These are phyloP conservation scores for Aristolochia contorta DNA, from an alignment of 164 flowering plant genomes.

Conservation along the genomic window DNA sequence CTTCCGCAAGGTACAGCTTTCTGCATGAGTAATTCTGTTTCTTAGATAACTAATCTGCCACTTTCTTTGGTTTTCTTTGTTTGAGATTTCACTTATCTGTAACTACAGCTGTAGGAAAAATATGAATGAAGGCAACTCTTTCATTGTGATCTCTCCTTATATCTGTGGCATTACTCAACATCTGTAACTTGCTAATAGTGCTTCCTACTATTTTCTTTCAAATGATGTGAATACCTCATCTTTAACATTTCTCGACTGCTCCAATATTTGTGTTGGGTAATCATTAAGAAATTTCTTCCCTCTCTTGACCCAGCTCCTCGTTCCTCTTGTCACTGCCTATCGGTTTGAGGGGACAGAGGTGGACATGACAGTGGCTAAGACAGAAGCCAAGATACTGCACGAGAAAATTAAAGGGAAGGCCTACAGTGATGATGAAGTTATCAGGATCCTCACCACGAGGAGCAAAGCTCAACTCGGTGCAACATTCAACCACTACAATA, in stretches of 20 bases:
- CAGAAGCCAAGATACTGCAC: constrained; percentile 64
- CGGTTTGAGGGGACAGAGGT: constrained; percentile 69
- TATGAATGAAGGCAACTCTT: too few relatives aligned
- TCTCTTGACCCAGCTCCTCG: constrained; percentile 41
- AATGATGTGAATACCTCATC: too few relatives aligned
- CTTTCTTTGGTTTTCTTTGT: too few relatives aligned
- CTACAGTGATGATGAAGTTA: constrained; percentile 54
- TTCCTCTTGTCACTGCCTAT: constrained; percentile 53
- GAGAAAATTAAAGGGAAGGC: constrained; percentile 42
- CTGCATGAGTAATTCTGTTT: not conserved
- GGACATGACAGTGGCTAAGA: constrained; percentile 44
- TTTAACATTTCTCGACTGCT: too few relatives aligned
- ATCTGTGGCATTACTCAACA: too few relatives aligned
- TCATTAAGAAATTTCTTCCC: not conserved
- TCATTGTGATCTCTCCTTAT: too few relatives aligned
- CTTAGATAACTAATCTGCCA: too few relatives aligned
- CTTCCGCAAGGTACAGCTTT: constrained; percentile 51
- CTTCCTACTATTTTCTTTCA: too few relatives aligned
- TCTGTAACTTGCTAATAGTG: too few relatives aligned
- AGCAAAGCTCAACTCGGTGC: constrained; percentile 85
- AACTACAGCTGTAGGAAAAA: too few relatives aligned
- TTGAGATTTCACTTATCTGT: too few relatives aligned
- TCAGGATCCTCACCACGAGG: constrained; percentile 68
- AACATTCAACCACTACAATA: constrained; percentile 62
- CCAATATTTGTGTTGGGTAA: too few relatives aligned